Evolutionary conservation across 805 yeast genomes (phyloP).

Genomic region (Pachysolen tannophilus): DNA sequence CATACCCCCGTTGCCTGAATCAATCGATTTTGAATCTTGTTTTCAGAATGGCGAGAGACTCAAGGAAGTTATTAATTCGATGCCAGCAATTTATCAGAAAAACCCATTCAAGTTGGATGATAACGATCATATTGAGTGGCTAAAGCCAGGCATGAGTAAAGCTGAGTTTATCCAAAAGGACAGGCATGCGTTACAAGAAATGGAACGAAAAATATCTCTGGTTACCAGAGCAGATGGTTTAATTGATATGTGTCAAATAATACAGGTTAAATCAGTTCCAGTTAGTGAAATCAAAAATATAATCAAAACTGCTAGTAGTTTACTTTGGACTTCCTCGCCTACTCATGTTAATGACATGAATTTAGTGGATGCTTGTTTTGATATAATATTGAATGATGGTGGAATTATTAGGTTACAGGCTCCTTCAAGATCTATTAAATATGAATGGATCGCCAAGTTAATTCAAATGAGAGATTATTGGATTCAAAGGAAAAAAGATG

Average conservation of each 20-base stretch:
- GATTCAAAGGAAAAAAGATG: constrained; percentile 38
- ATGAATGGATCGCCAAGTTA: constrained; percentile 61
- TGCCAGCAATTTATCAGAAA: constrained; percentile 35
- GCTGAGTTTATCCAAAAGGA: constrained; percentile 45
- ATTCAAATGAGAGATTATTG: constrained; percentile 45
- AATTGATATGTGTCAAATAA: constrained; percentile 49
- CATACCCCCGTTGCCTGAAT: constrained; percentile 50
- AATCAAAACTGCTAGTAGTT: constrained; percentile 20
- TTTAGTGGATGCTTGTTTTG: constrained; percentile 41
- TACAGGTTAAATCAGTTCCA: constrained; percentile 27
- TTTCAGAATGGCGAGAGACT: constrained; percentile 20
- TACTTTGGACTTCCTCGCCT: constrained; percentile 21
- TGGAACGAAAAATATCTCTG: constrained; percentile 50
- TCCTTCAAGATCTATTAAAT: constrained; percentile 35
- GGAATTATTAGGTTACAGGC: constrained; percentile 47
- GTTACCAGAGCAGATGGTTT: constrained; percentile 52
- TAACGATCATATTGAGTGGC: constrained; percentile 55
- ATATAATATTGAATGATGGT: constrained; percentile 40
- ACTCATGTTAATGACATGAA: constrained; percentile 15
- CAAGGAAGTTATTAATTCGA: constrained; percentile 11
- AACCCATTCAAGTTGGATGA: constrained; percentile 48
- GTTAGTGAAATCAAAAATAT: constrained; percentile 15
- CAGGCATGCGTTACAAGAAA: constrained; percentile 51
- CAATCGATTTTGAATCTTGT: constrained; percentile 9
- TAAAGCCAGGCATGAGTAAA: constrained; percentile 26